Conservation (phyloP, 164 flowering plant species). For the Paratinospora sagittata region DNA sequence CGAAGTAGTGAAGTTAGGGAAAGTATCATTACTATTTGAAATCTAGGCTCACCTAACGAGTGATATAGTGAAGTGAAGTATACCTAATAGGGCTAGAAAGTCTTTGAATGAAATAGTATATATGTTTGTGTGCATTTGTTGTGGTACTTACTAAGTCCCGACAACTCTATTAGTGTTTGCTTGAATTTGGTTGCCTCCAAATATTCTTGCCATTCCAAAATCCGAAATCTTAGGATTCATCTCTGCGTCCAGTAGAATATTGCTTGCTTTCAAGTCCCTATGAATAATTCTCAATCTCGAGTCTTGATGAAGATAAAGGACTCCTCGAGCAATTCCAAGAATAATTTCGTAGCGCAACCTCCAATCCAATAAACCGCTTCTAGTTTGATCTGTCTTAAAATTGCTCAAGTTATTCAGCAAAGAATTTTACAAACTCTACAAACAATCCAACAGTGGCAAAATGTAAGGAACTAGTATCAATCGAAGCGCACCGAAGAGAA, state of each 20-base stretch:
- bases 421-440: background rate
- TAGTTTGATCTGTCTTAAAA: constrained; percentile 22
- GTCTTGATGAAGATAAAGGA: constrained; percentile 66
- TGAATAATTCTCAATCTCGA: constrained; percentile 65
- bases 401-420: background rate
- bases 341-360: constrained; percentile 47
- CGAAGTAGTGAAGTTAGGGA: too few species aligned
- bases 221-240: constrained; percentile 71
- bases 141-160: constrained; percentile 61
- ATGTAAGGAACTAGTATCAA: background rate
- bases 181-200: constrained; percentile 45
- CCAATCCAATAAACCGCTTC: constrained; percentile 40
- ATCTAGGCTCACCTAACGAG: too few species aligned
- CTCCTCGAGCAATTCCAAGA: constrained; percentile 65
- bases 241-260: constrained; percentile 51
- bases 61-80: too few species aligned
- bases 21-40: too few species aligned
- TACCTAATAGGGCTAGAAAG: too few species aligned
- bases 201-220: constrained; percentile 69
- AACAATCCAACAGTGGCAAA: background rate
- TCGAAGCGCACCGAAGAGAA: constrained; percentile 19
- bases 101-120: too few species aligned
- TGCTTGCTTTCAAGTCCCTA: constrained; percentile 69
- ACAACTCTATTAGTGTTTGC: constrained; percentile 53
- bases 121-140: background rate